phyloP scores from a whole-genome alignment of 768 basidiomycete genomes.

The Tulasnella sp. region DNA sequence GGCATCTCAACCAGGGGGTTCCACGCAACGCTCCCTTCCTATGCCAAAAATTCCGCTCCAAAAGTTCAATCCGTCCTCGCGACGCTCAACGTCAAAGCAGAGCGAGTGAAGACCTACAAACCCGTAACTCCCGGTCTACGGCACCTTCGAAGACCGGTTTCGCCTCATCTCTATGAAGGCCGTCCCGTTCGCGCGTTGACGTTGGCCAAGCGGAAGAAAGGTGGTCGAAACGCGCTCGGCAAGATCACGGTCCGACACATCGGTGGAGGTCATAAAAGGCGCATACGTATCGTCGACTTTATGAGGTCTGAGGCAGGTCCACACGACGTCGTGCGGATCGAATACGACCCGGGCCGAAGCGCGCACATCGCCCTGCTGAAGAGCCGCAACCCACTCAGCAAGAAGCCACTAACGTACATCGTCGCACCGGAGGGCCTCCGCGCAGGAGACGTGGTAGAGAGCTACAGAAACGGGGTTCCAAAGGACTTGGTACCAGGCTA shows the following conservation, averaged over 20 bases:
- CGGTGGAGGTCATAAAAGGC: conserved; percentile 86
- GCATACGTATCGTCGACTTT: conserved; percentile 87
- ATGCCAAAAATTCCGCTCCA: conserved; percentile 12
- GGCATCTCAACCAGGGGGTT: neutral
- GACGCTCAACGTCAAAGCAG: conserved; percentile 15
- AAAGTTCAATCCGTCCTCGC: conserved; percentile 28
- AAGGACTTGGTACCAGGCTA: conserved; percentile 61
- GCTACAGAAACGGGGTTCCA: conserved; percentile 79
- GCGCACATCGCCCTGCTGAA: conserved; percentile 90
- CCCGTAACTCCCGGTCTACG: conserved; percentile 83
- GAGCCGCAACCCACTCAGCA: conserved; percentile 53
- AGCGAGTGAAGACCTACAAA: conserved; percentile 82
- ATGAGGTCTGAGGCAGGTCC: conserved; percentile 69
- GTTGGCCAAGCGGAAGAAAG: conserved; percentile 71
- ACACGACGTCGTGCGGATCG: conserved; percentile 88
- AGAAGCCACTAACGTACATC: conserved; percentile 78
- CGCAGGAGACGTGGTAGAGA: conserved; percentile 83
- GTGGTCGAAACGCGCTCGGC: conserved; percentile 79
- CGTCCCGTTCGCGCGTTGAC: conserved; percentile 83
- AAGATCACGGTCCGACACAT: conserved; percentile 82
- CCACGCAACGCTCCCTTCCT: neutral
- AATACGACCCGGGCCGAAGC: conserved; percentile 92
- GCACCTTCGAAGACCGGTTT: conserved; percentile 77
- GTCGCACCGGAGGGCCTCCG: conserved; percentile 85
- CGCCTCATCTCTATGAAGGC: conserved; percentile 79